Evolutionary conservation across 306 rosid species (phyloP), one percentile per base, ranked within the genome.

Genomic region (Echinosophora koreensis): DNA sequence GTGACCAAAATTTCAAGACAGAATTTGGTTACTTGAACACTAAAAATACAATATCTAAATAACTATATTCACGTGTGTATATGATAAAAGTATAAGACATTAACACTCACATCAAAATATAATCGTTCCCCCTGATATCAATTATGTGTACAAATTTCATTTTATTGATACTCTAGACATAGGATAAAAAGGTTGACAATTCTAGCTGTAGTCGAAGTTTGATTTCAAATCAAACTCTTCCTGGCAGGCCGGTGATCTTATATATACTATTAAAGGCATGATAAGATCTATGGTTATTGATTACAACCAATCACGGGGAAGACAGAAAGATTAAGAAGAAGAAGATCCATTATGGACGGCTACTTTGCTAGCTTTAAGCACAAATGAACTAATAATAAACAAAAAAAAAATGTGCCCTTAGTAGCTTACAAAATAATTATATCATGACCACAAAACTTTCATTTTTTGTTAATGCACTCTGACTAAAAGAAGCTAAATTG

Each of bases 341-440:
- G 49, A 49, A 52, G 52, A 16, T 68, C 32, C 80, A 73, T 52
- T 17, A 32, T 76, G 54, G 42, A 46, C 3, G 3, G 14, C 49
- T 35, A 52, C 69, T 62, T 27, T 35, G 7, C 66, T 18, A 66
- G 57, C 63, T 62, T 81, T 69, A 30, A 28, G 82, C 79, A 77
- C 38, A 44, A 71, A 44, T 44, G 50, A 44, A 44, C 10, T 44
- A 8, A 59, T 78, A 73, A 42, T 16, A 50, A 74, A 41, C 14
- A 46, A 54, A 4, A 69, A 46, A 54, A 4, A 69, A 13, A 14
- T 68, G 75, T 68, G 50, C n/a, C 74, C 70, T 2, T 10, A 1
- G 3, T 4, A 63, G 65, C 70, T 41, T 13, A 76, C 81, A 67
- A 18, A 62, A 60, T 63, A 62, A 63, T 63, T 8, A 38, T 37